Evolutionary conservation across 805 yeast genomes (phyloP), one percentile per base, ranked within the genome.

Genomic region (Candida namnaoensis): DNA sequence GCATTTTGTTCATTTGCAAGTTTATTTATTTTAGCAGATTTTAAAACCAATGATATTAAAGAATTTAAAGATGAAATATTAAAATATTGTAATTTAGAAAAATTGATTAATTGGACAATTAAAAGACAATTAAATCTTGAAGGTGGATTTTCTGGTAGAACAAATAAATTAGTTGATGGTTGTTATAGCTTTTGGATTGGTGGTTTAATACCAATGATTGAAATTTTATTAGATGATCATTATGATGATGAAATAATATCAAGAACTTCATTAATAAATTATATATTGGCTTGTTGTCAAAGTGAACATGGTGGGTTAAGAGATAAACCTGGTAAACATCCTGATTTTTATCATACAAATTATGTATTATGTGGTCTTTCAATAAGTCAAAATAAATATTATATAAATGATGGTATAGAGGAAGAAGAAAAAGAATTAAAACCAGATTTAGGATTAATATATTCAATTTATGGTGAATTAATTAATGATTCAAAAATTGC

Each of bases 151-250:
- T 72, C 80, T 11, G 99, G 99, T 0, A 73, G 99, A 41, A 77
- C 95, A 0, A 91, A 91, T 58, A 93, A 93, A 57, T 69, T 93
- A 30, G 98, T 93, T 1, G 99, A 93, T 58, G 96, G 95, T 0
- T 93, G 99, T 60, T 93, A 93, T 58, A 78, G 91, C 55, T 91
- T 83, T 60, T 93, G 99, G 99, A 82, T 88, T 2, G 98, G 98
- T 2, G 95, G 88, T 0, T 58, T 81, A 34, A 67, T 72, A 47
- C 78, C 86, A 1, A 60, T 87, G 32, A 44, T 88, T 5, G 93
- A 85, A 44, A 65, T 73, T 0, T 64, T 81, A 1, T 32, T 66
- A 1, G 64, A 56, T 13, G 54, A 59, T 3, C 52, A 56, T 1
- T 60, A 64, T 5, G 45, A 47, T 43, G 42, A 46, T 15, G 24